Base-by-base conservation (phyloP, 768 basidiomycete species). In the Mycena belliarum region DNA sequence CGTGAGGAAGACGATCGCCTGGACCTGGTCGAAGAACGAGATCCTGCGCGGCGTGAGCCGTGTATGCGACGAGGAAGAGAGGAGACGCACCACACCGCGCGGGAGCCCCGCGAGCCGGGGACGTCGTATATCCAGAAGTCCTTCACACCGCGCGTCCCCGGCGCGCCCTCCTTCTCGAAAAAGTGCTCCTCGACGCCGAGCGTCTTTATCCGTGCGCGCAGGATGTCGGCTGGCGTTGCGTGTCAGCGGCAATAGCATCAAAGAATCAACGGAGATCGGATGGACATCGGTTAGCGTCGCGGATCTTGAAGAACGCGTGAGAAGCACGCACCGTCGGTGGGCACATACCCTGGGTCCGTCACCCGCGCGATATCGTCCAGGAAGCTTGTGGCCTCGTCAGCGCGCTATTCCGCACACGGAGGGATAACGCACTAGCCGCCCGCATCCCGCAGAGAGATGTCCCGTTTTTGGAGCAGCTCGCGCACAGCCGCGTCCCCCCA, bases 1-100 rank as follows among this genome's bases (percentile, higher is more conserved):
- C 0, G 88, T 91, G n/a, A 93, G 79, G 70, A 93, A 92, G 35
- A 93, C 81, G 63, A 93, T 90, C 0, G 89, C 87, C 69, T 90
- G 82, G 9, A 89, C 87, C 66, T 89, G 84, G 63, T 93, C 88
- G 60, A 93, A 93, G 69, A 83, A 91, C 4, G 89, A 83, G 18
- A 85, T 82, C 90, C 90, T 91, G 25, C 79, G 81, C 29, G 83
- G 78, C 21, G 21, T 46, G 45, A 29, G 44, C 2, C 18, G 14
- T 9, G 14, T n/a, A 5, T 11, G 3, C 18, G 20, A n/a, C n/a
- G n/a, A n/a, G n/a, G n/a, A n/a, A n/a, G n/a, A n/a, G 14, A 11
- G 23, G 35, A 25, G 2, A 33, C 46, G 21, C 21, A 79, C 79
- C 68, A 80, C 73, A 43, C 57, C 4, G 57, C 53, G 11, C 62